These are phyloP conservation scores for Sugiyamaella smithiae DNA, from an alignment of 805 yeast species.

Conservation along the genomic window DNA sequence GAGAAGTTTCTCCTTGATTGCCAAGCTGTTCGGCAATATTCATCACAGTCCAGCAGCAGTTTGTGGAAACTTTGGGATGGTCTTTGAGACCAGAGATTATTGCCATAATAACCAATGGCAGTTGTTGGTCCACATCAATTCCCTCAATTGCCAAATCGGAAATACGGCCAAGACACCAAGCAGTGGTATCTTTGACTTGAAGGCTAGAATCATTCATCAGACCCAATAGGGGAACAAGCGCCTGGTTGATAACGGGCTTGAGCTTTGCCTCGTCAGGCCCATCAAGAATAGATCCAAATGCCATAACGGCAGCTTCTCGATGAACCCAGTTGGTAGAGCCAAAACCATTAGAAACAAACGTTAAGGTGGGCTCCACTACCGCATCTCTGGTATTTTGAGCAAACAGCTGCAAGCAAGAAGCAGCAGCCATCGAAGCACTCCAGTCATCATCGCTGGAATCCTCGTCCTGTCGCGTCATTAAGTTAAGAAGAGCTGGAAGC, in stretches of 20 bases:
- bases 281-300: conserved; percentile 93
- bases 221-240: conserved; percentile 70
- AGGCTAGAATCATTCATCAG: conserved; percentile 72
- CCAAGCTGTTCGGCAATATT: conserved; percentile 81
- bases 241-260: conserved; percentile 69
- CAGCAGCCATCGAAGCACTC: conserved; percentile 99
- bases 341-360: conserved; percentile 77
- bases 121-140: conserved; percentile 59
- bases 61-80: conserved; percentile 91
- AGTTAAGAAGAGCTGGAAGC: conserved; percentile 75
- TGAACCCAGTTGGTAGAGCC: conserved; percentile 66
- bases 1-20: conserved; percentile 50
- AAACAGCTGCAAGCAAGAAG: conserved; percentile 90
- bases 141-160: conserved; percentile 83
- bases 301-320: conserved; percentile 98
- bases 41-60: conserved; percentile 96
- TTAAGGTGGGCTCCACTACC: conserved; percentile 80
- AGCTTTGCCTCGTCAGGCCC: conserved; percentile 82
- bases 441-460: conserved; percentile 90
- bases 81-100: conserved; percentile 79
- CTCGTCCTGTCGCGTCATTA: conserved; percentile 85
- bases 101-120: conserved; percentile 72
- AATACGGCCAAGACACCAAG: conserved; percentile 97
- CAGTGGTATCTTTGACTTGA: conserved; percentile 94
- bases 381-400: conserved; percentile 87